These are phyloP conservation scores for Psidium guajava DNA, from an alignment of 345 rosid species.

Conservation along the genomic window DNA sequence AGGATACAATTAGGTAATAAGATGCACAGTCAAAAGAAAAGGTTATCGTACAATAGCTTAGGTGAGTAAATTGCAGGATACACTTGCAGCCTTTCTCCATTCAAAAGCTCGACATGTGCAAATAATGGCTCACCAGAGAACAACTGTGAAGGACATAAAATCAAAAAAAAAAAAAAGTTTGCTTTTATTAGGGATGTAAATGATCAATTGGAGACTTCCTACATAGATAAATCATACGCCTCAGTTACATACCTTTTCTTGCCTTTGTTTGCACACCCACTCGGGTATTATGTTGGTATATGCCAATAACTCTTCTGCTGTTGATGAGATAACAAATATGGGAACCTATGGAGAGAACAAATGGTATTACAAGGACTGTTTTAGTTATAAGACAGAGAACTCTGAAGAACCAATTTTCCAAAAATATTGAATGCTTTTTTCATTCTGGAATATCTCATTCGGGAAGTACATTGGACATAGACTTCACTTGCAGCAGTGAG, in stretches of 20 bases:
- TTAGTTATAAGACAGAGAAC: neutral
- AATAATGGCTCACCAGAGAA: slow-evolving; percentile 75
- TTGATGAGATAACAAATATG: slow-evolving; percentile 56
- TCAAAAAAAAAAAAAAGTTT: neutral
- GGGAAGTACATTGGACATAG: neutral
- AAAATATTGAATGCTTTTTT: neutral
- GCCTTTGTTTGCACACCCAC: slow-evolving; percentile 72
- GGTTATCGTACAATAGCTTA: slow-evolving; percentile 45
- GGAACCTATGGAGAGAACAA: slow-evolving; percentile 48
- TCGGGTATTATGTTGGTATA: slow-evolving; percentile 66
- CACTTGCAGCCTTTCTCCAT: slow-evolving; percentile 46
- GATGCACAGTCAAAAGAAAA: neutral
- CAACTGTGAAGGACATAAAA: slow-evolving; percentile 26
- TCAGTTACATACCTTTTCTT: slow-evolving; percentile 49
- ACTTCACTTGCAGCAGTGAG: neutral
- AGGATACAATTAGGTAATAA: neutral
- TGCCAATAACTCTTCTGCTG: slow-evolving; percentile 72
- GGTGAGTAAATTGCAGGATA: slow-evolving; percentile 72
- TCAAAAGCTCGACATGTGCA: slow-evolving; percentile 47
- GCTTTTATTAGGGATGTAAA: neutral
- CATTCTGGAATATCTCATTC: neutral
- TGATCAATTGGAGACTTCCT: neutral
- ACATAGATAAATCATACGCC: neutral
- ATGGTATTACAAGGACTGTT: neutral
- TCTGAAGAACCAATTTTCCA: neutral